Base-by-base conservation (phyloP, 495 filamentous ascomycete genomes). In the Podospora fimiseda region DNA sequence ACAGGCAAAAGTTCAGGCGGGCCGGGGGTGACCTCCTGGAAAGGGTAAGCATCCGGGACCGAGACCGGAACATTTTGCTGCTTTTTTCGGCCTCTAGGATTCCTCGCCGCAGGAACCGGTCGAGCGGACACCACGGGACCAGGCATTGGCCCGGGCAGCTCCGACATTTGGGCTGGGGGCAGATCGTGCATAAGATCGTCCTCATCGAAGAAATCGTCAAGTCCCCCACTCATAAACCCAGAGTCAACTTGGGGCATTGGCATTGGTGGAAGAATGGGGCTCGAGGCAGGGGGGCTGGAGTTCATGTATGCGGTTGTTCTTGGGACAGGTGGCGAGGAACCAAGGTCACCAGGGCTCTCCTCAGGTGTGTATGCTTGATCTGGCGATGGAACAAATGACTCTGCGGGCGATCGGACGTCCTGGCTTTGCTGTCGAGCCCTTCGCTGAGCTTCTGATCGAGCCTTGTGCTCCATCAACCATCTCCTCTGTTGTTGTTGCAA, bases 271-370 rank as follows among this genome's bases (percentile, higher is more conserved):
- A 92, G 72, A 19, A 82, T 74, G 5, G 89, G 89, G 56, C 89
- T 95, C 2, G 89, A 92, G 24, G 83, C 76, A 6, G 62, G 59
- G 57, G 83, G 66, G 71, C 79, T 73, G 53, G 77, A 69, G 53
- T 67, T 69, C 13, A 76, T 64, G 56, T 68, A 77, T 16, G 70
- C 55, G 14, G 64, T 58, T 24, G 73, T 68, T 47, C 80, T 74
- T 36, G 88, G 77, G 1, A 90, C 75, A 0, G 89, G 89, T 23
- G 89, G 89, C 3, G 89, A 93, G 1, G 89, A 95, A 2, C 81
- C 81, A 55, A 95, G 84, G 42, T 80, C 83, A 2, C 67, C 70
- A 13, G 82, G 78, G 38, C 80, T 83, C 22, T 75, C 72, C 47
- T 74, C 76, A 16, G 77, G 76, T 21, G 74, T 79, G 56, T 73